A percentile compares a stretch with the other conserved stretches of the same genome.
phyloP scores from a whole-genome alignment of 1,284 basidiomycete species.

The Gastroboletus turbinatus region DNA sequence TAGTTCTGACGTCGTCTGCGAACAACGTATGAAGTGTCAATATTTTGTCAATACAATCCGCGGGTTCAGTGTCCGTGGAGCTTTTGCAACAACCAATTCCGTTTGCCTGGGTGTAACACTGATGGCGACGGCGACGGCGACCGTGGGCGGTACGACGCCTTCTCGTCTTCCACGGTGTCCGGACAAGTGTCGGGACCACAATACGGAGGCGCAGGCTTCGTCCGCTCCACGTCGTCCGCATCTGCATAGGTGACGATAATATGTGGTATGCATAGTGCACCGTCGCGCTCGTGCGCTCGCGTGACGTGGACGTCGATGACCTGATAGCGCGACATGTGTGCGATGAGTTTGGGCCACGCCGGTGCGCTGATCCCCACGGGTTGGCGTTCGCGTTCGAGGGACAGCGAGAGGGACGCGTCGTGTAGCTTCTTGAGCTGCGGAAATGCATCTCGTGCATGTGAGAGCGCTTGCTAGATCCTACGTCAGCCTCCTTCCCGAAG shows the following conservation, averaged over 20 bases:
- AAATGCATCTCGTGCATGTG: slow-evolving; percentile 47
- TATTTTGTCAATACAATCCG: neutral
- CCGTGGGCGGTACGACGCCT: slow-evolving; percentile 1
- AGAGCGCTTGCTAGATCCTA: slow-evolving; percentile 50
- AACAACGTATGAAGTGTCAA: neutral
- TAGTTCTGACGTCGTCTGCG: neutral
- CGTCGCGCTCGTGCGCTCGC: neutral
- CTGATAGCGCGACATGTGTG: slow-evolving; percentile 49
- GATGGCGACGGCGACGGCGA: neutral
- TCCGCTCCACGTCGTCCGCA: neutral
- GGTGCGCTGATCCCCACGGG: slow-evolving; percentile 52
- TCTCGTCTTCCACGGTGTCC: slow-evolving; percentile 15
- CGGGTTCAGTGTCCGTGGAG: neutral
- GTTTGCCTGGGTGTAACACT: slow-evolving; percentile 5
- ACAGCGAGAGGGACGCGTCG: slow-evolving; percentile 47
- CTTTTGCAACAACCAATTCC: slow-evolving; percentile 25
- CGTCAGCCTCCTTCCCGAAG: neutral
- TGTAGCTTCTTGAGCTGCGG: slow-evolving; percentile 41
- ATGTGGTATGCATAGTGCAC: slow-evolving; percentile 9
- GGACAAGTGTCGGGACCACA: neutral
- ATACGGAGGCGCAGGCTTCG: slow-evolving; percentile 23
- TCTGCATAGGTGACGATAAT: slow-evolving; percentile 25
- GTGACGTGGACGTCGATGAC: slow-evolving; percentile 50
- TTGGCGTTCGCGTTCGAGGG: slow-evolving; percentile 34
- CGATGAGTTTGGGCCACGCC: slow-evolving; percentile 52